Conservation (phyloP, 805 yeast species). For the Clavispora carvajalis region DNA sequence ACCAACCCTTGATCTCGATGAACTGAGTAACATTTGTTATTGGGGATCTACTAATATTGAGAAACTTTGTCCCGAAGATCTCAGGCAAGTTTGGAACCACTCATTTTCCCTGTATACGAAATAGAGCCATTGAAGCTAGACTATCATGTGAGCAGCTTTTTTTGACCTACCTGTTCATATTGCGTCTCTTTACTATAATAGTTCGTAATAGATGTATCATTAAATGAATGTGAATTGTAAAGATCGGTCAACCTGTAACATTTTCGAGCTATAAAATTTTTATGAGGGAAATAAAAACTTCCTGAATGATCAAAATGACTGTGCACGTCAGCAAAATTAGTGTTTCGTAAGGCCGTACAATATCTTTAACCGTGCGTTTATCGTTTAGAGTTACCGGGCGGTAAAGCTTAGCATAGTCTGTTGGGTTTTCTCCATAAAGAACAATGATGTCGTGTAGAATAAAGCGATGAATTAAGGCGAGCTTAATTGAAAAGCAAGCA, state of each 20-base stretch:
- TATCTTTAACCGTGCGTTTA: not conserved
- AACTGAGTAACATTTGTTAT: not conserved
- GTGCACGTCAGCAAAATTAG: not conserved
- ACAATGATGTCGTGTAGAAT: constrained; percentile 25
- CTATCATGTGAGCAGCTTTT: no score
- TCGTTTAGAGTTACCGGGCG: constrained; percentile 4
- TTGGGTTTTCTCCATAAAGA: constrained; percentile 6
- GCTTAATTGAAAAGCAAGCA: constrained; percentile 23
- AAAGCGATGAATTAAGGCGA: constrained; percentile 30
- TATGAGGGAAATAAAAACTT: not conserved
- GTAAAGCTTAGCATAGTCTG: constrained; percentile 11
- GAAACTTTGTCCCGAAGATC: not conserved
- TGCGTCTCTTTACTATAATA: no score
- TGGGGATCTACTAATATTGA: not conserved
- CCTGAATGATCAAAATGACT: not conserved
- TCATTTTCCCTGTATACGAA: not conserved
- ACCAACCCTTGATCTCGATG: not conserved
- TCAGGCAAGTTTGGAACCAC: not conserved
- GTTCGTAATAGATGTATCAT: no score
- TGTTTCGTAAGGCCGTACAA: not conserved
- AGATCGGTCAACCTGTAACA: no score
- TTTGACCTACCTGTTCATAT: no score
- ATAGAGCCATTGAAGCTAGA: no score
- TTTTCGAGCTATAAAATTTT: no score
- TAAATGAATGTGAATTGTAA: not conserved